Evolutionary conservation across 176 grass and related monocot genomes (phyloP).

Genomic region (Bolboschoenus planiculmis): DNA sequence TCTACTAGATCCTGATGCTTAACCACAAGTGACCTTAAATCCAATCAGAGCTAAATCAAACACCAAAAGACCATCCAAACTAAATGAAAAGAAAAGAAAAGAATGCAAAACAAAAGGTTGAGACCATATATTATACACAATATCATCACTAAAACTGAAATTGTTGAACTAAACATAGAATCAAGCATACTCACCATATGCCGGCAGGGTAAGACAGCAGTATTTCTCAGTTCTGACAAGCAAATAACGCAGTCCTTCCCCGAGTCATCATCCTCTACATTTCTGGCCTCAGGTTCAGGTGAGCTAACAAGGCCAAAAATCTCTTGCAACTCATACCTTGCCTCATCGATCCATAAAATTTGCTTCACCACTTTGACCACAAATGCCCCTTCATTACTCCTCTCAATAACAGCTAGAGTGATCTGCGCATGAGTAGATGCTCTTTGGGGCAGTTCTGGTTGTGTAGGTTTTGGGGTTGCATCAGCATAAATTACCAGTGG

Average conservation of each 20-base stretch:
- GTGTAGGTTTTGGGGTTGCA: constrained; percentile 32
- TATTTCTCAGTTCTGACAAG: constrained; percentile 82
- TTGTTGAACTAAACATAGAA: background rate
- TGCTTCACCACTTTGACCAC: constrained; percentile 86
- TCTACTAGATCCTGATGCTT: background rate
- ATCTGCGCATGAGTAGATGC: constrained; percentile 58
- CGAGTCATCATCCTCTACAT: constrained; percentile 38
- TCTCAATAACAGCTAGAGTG: constrained; percentile 86
- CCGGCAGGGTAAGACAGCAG: constrained; percentile 81
- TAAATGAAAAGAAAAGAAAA: constrained; percentile 15
- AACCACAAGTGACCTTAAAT: background rate
- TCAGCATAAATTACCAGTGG: constrained; percentile 78
- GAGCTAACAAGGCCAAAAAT: constrained; percentile 76
- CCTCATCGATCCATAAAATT: constrained; percentile 67
- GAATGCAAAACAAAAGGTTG: background rate
- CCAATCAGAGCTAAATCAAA: background rate
- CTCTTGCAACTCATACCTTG: constrained; percentile 75
- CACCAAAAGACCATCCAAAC: background rate
- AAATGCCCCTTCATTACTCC: constrained; percentile 45
- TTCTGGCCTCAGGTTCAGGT: constrained; percentile 32
- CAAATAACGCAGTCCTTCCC: constrained; percentile 98
- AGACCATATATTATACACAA: background rate
- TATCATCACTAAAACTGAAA: background rate
- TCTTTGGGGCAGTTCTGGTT: constrained; percentile 15
- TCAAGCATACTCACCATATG: constrained; percentile 64